phyloP scores from a whole-genome alignment of 345 rosid genomes.

The Ailanthus altissimus region DNA sequence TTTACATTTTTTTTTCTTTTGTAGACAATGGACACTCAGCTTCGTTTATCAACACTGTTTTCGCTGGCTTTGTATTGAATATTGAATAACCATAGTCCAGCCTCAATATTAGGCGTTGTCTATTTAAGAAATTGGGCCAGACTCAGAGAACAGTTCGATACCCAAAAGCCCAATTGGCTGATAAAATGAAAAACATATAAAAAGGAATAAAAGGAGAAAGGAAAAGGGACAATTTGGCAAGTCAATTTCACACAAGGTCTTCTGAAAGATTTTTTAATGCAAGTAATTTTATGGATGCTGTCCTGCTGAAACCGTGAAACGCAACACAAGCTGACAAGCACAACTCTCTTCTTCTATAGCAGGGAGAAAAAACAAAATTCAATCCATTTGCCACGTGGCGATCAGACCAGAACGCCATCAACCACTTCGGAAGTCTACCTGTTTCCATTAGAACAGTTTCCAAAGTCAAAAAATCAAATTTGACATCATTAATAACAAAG shows the following conservation, averaged over 20 bases:
- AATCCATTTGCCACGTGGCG: background rate
- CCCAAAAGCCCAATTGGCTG: background rate
- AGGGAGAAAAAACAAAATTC: too few relatives aligned
- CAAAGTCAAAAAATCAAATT: constrained; percentile 19
- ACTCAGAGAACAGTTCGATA: background rate
- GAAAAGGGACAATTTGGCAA: too few relatives aligned
- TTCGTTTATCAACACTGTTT: too few relatives aligned
- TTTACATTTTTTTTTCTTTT: too few relatives aligned
- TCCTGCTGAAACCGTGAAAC: too few relatives aligned
- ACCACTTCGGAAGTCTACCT: background rate
- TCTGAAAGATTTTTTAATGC: too few relatives aligned
- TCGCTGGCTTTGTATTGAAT: too few relatives aligned
- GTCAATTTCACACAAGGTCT: too few relatives aligned
- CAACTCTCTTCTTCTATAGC: too few relatives aligned
- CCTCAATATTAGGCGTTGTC: background rate
- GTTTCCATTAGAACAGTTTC: background rate
- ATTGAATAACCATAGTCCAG: background rate
- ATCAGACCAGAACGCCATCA: constrained; percentile 11
- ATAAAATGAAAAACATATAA: background rate
- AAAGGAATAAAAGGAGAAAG: background rate
- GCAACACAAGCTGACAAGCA: too few relatives aligned
- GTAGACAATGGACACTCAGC: too few relatives aligned
- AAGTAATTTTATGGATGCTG: too few relatives aligned
- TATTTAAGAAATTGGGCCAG: background rate
- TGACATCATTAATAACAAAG: background rate